Percentiles rank a stretch among this genome's conserved stretches.
Conservation (phyloP, 164 flowering plant genomes). For the Malania oleifera region DNA sequence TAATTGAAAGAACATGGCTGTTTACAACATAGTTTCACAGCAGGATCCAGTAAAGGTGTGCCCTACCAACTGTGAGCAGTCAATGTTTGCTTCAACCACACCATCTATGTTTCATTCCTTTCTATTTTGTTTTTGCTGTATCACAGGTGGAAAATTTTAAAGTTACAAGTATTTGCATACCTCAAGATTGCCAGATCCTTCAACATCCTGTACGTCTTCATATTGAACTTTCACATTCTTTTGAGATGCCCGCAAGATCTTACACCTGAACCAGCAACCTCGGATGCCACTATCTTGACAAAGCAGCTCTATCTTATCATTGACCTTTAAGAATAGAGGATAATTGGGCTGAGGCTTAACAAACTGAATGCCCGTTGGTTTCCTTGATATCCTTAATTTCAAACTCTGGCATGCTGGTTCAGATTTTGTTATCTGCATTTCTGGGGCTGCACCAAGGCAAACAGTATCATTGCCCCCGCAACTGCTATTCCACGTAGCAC, state of each 20-base stretch:
- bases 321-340: conserved; percentile 32
- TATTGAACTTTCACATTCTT: conserved; percentile 68
- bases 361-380: conserved; percentile 32
- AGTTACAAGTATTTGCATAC: conserved; percentile 33
- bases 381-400: conserved; percentile 29
- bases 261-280: conserved; percentile 95
- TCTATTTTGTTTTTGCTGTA: background rate
- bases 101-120: background rate
- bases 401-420: conserved; percentile 25
- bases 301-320: conserved; percentile 69
- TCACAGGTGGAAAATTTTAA: background rate
- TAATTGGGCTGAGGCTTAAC: conserved; percentile 17
- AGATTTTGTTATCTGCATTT: conserved; percentile 13
- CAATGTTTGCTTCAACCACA: no score
- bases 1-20: no score
- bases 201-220: conserved; percentile 70
- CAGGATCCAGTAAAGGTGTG: no score
- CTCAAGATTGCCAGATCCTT: conserved; percentile 72
- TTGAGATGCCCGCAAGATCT: conserved; percentile 42
- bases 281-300: conserved; percentile 90
- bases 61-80: no score
- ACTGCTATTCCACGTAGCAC: conserved; percentile 57
- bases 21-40: no score
- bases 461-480: conserved; percentile 27
- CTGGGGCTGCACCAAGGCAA: conserved; percentile 21